Base-by-base conservation (phyloP, 257 asterid genomes). In the Solanum ossicruentum region DNA sequence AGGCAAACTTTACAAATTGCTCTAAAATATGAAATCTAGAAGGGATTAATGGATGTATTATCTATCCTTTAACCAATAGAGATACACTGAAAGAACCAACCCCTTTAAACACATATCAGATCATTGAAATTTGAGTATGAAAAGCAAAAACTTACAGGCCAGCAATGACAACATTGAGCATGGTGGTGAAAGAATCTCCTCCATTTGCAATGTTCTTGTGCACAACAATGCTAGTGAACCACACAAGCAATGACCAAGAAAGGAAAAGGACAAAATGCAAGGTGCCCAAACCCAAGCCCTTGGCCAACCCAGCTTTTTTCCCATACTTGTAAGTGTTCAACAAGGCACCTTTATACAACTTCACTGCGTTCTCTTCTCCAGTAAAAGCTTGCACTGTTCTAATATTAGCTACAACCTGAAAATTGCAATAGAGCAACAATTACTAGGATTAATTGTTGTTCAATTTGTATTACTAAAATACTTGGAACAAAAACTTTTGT, bases 351-450 rank as follows among this genome's bases (percentile, higher is more conserved):
- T 89, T 89, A 86, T 97, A 97, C 5, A 90, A 82, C 78, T 90
- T 90, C 18, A 94, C 97, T 5, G 99, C 98, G 79, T 86, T 94
- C 81, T 97, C 99, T 86, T 97, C 99, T 15, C 95, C 98, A 11
- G 92, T 93, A 88, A 97, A 97, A 47, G 99, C 99, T 89, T 93
- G 98, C 77, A 97, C 99, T 8, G 99, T 97, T 86, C 98, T 90
- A 4, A 95, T 96, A 83, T 97, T 97, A 3, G 96, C 98, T 41
- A 97, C 93, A 88, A 88, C 98, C 99, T 95, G 90, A 49, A 56
- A 52, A 55, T 7, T 78, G 23, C 83, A 52, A 78, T 52, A 17
- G 51, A 78, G 17, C 45, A 26, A 26, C 6, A 1, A 52, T 28
- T 17, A 52, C 2, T 12, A 28, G 47, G 26, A 13, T 77, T 49